Evolutionary conservation across 176 grass and related monocot genomes (phyloP).

Genomic region (Lolium rigidum): DNA sequence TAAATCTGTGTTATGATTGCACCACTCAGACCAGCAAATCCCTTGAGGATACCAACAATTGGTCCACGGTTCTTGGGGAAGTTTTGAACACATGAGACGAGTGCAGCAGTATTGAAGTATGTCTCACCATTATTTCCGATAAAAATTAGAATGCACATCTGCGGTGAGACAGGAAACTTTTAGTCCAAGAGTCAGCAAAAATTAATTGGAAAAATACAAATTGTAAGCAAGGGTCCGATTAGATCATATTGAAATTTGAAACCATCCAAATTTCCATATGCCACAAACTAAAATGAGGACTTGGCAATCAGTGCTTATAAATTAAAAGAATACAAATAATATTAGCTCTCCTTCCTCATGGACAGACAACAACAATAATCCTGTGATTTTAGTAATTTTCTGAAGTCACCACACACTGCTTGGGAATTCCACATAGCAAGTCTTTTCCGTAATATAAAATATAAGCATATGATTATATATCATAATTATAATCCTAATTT

Average conservation of each 20-base stretch:
- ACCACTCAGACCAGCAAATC: constrained; percentile 88
- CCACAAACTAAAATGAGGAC: background rate
- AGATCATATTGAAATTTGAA: background rate
- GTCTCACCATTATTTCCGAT: constrained; percentile 90
- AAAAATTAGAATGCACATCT: constrained; percentile 95
- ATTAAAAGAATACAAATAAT: constrained; percentile 38
- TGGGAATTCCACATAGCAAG: constrained; percentile 3
- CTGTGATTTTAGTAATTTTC: background rate
- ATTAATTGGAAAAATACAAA: background rate
- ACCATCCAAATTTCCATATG: background rate
- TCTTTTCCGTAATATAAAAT: background rate
- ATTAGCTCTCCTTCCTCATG: background rate
- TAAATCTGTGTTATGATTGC: constrained; percentile 89
- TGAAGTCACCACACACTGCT: constrained; percentile 11
- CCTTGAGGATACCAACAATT: constrained; percentile 93
- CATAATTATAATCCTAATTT: background rate
- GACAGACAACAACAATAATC: background rate
- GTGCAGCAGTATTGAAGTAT: constrained; percentile 87
- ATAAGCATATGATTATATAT: background rate
- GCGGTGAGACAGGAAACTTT: constrained; percentile 33
- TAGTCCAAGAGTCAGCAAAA: constrained; percentile 9
- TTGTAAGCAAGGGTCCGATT: background rate
- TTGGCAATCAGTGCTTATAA: background rate
- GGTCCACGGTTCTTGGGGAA: constrained; percentile 91
- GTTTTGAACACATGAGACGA: constrained; percentile 95